Percentiles rank a stretch among this genome's conserved stretches.
Evolutionary conservation across 2,329 filamentous ascomycete genomes (phyloP).

Genomic region (Trichoderma koningii): DNA sequence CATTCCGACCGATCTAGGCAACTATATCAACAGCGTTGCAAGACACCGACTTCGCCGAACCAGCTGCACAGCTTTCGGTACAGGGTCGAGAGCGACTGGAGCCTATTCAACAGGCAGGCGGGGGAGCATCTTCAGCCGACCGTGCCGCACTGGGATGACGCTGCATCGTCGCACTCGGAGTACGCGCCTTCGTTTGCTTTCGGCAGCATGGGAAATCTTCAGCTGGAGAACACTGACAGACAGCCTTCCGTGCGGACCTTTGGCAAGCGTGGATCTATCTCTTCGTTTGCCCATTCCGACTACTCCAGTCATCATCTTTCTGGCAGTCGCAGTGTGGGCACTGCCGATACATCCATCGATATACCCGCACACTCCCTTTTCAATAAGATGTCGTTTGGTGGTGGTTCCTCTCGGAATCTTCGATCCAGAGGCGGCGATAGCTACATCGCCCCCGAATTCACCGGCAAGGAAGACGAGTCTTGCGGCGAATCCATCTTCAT

Average conservation of each 20-base stretch:
- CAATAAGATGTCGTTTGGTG: slow-evolving; percentile 18
- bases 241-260: slow-evolving; percentile 6
- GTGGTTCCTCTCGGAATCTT: slow-evolving; percentile 17
- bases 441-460: slow-evolving; percentile 17
- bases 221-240: not conserved
- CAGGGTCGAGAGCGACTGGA: slow-evolving; percentile 24
- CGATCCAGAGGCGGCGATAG: slow-evolving; percentile 21
- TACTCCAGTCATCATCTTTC: slow-evolving; percentile 18
- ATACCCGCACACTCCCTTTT: slow-evolving; percentile 19
- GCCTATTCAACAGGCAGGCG: slow-evolving; percentile 17
- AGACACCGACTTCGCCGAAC: slow-evolving; percentile 15
- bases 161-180: slow-evolving; percentile 13
- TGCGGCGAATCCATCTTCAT: slow-evolving; percentile 27
- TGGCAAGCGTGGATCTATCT: slow-evolving; percentile 22
- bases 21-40: slow-evolving; percentile 11
- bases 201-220: slow-evolving; percentile 1
- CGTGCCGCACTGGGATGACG: slow-evolving; percentile 9
- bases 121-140: slow-evolving; percentile 8
- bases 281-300: slow-evolving; percentile 22
- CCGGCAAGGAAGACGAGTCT: slow-evolving; percentile 16
- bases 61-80: slow-evolving; percentile 22
- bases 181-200: slow-evolving; percentile 14
- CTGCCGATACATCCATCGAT: slow-evolving; percentile 26
- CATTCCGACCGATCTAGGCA: not conserved
- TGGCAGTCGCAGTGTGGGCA: slow-evolving; percentile 23